Evolutionary conservation across 106 monocot genomes (phyloP), one percentile per base, ranked within the genome.

Genomic region (Agapanthus africanus): DNA sequence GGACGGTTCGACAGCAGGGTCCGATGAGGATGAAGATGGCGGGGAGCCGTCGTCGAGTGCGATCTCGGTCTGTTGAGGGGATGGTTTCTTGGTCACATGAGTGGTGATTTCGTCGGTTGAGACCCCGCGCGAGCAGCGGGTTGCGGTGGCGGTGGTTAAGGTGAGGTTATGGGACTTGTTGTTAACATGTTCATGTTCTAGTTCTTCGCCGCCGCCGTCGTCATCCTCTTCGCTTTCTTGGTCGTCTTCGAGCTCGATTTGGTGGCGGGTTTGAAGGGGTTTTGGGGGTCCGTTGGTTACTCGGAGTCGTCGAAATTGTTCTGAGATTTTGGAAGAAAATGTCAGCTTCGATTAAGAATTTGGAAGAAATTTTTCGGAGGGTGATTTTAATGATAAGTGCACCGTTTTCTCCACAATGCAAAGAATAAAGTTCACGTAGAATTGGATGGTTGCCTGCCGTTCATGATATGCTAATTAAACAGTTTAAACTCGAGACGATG

Each of bases 1-100:
- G 36, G 34, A 4, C 34, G 50, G 68, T 35, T 68, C 68, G 2
- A 35, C 34, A 9, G 37, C 44, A 9, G 68, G 67, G 33, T 84
- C 84, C 19, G 91, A 88, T 13, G 87, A 87, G 7, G 88, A 83
- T 0, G 91, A 82, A 18, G 85, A 88, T 0, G 84, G 73, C 6
- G 91, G 83, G 6, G 91, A 88, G 44, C 59, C 40, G 36, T 80
- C 82, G n/a, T 85, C 82, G 42, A 85, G 39, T 9, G 75, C 38
- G 27, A 84, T 62, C 67, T 91, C 84, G 22, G 79, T 73, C 18
- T 40, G 54, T 10, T 66, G 66, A 37, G 36, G 19, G 38, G 64
- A 37, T 11, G 40, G 34, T 35, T 26, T 67, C 5, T 64, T 16
- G 59, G 38, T 46, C 11, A 26, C 35, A 2, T 61, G 28, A 42